Base-by-base conservation (phyloP, 2,329 filamentous ascomycete species). In the Phoma herbarum region DNA sequence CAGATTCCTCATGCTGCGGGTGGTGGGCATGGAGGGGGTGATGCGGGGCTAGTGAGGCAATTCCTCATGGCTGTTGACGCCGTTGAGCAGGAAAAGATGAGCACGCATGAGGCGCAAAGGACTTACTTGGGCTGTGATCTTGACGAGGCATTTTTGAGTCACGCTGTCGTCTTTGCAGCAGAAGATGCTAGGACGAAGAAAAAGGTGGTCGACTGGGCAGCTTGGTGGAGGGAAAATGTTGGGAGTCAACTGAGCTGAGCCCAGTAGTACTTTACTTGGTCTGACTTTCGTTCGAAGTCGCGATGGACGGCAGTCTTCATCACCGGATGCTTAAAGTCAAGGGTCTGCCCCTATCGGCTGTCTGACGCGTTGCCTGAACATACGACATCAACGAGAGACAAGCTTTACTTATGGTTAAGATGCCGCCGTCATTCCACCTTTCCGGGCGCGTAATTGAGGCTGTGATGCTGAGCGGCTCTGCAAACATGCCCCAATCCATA, bases 131-230 rank as follows among this genome's bases (percentile, higher is more conserved):
- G 92, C 0, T 96, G 92, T 77, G 90, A 89, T 12, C 79, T 97
- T 8, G 92, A 97, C 56, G 95, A 98, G 72, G 87, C 90, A 1
- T 84, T 98, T n/a, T 84, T 90, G 47, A 96, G 92, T 71, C 95
- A 98, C 79, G 93, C 91, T 2, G 86, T 95, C 78, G 94, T 97
- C 0, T 99, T 97, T 81, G 93, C 92, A 23, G 95, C 94, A 0
- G 95, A 98, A 78, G 90, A 96, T 69, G 92, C 94, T 5, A 85
- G 94, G 69, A 82, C 81, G 48, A 83, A 84, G 49, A 86, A 85
- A 70, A 88, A 84, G 72, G 88, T 95, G 8, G 79, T 98, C 4
- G 84, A 90, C 65, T 97, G 91, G 88, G 78, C 79, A 42, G 77
- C 83, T 45, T 97, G 92, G 91, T 97, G 92, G 92, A 77, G 79